phyloP scores from a whole-genome alignment of 2,329 filamentous ascomycete species.

The Rutstroemia sydowiana region DNA sequence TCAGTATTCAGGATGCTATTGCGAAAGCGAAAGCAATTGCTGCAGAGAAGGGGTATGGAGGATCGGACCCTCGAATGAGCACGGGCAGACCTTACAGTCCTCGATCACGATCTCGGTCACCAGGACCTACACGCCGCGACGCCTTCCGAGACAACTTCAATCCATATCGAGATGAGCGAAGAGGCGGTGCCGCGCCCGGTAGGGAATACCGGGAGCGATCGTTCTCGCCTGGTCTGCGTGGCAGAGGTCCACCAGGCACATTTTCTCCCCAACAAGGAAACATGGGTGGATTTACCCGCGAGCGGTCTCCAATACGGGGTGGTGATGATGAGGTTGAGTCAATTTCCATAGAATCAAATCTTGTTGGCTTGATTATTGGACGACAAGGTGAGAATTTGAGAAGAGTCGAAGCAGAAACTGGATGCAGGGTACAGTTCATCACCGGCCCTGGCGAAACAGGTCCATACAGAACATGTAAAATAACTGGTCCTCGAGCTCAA shows the following conservation, averaged over 20 bases:
- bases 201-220: conserved; percentile 62
- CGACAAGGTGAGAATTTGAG: conserved; percentile 83
- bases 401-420: conserved; percentile 75
- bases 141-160: conserved; percentile 69
- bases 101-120: conserved; percentile 64
- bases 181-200: conserved; percentile 47
- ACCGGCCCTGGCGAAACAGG: conserved; percentile 66
- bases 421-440: conserved; percentile 81
- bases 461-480: conserved; percentile 75
- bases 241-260: conserved; percentile 39
- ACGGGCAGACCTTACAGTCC: conserved; percentile 54
- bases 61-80: conserved; percentile 38
- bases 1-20: too few relatives aligned
- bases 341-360: conserved; percentile 76
- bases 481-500: conserved; percentile 64
- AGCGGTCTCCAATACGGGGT: conserved; percentile 49
- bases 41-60: conserved; percentile 59
- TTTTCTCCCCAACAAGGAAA: conserved; percentile 56
- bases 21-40: too few relatives aligned
- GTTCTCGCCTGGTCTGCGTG: conserved; percentile 56
- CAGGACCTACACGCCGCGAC: conserved; percentile 60
- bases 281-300: conserved; percentile 37
- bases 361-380: conserved; percentile 86
- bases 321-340: conserved; percentile 65
- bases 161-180: conserved; percentile 79